These are phyloP conservation scores for Phytophthora quininea DNA, from an alignment of 352 stramenopile genomes.

Conservation along the genomic window DNA sequence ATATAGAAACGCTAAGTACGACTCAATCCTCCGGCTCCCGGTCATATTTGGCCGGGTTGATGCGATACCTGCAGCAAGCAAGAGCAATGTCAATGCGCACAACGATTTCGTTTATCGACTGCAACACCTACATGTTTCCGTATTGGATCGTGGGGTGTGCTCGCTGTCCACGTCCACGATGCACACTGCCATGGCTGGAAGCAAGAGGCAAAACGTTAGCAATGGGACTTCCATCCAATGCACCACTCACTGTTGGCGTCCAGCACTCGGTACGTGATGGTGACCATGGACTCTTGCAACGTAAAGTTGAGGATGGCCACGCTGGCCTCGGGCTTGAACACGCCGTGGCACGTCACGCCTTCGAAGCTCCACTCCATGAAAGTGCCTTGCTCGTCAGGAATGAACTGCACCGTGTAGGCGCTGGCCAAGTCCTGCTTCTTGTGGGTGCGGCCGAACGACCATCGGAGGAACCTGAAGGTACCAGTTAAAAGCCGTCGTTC, in stretches of 20 bases:
- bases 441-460: conserved; percentile 77
- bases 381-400: conserved; percentile 74
- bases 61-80: conserved; percentile 63
- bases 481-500: neutral
- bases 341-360: conserved; percentile 79
- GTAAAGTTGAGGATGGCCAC: conserved; percentile 88
- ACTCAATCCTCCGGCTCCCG: conserved; percentile 52
- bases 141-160: conserved; percentile 85
- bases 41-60: conserved; percentile 76
- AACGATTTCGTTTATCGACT: neutral
- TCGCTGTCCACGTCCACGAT: conserved; percentile 87
- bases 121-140: conserved; percentile 72
- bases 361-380: conserved; percentile 91
- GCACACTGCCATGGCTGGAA: conserved; percentile 79
- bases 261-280: conserved; percentile 82
- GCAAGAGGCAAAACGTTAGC: neutral
- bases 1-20: conserved; percentile 20
- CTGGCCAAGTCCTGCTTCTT: conserved; percentile 74
- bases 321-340: conserved; percentile 82
- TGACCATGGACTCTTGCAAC: conserved; percentile 84
- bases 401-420: conserved; percentile 88
- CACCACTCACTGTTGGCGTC: conserved; percentile 73
- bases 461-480: conserved; percentile 73
- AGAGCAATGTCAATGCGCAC: conserved; percentile 2
- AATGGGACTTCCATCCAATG: neutral